These are phyloP conservation scores for Exophiala viscosa DNA, from an alignment of 2,329 filamentous ascomycete genomes.

Conservation along the genomic window DNA sequence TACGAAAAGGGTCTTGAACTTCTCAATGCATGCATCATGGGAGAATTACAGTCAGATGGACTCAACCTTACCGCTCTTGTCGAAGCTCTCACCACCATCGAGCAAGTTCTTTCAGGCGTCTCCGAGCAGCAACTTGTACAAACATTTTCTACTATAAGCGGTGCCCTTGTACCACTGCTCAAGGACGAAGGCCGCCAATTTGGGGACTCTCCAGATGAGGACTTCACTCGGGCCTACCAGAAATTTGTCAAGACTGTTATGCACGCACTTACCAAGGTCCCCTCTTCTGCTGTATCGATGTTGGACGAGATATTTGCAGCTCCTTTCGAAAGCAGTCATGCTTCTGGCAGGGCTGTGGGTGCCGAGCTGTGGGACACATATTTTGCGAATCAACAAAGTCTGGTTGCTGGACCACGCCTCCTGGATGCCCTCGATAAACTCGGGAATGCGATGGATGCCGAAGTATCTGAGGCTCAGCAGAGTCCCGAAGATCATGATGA, in stretches of 20 bases:
- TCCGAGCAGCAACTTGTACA: neutral
- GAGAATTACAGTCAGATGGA: conserved; percentile 1
- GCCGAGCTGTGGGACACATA: conserved; percentile 66
- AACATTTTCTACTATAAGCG: conserved; percentile 1
- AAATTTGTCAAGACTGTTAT: conserved; percentile 5
- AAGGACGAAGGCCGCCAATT: conserved; percentile 33
- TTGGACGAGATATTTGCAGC: conserved; percentile 51
- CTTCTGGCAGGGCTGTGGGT: conserved; percentile 49
- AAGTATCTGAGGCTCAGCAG: neutral
- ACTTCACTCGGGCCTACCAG: neutral
- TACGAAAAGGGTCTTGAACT: conserved; percentile 13
- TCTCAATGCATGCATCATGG: conserved; percentile 2
- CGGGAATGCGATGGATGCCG: neutral
- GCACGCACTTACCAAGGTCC: conserved; percentile 7
- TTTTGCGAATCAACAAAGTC: conserved; percentile 57
- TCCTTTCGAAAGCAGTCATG: conserved; percentile 52
- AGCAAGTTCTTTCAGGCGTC: neutral
- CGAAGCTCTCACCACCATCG: conserved; percentile 1
- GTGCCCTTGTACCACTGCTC: conserved; percentile 35
- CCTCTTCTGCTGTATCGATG: conserved; percentile 44
- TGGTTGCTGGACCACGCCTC: conserved; percentile 64
- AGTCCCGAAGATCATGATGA: neutral
- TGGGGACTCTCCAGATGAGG: neutral
- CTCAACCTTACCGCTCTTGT: neutral
- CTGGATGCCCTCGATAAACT: conserved; percentile 52